Conservation (phyloP, 1,284 basidiomycete species). For the Cryptococcus sp. region DNA sequence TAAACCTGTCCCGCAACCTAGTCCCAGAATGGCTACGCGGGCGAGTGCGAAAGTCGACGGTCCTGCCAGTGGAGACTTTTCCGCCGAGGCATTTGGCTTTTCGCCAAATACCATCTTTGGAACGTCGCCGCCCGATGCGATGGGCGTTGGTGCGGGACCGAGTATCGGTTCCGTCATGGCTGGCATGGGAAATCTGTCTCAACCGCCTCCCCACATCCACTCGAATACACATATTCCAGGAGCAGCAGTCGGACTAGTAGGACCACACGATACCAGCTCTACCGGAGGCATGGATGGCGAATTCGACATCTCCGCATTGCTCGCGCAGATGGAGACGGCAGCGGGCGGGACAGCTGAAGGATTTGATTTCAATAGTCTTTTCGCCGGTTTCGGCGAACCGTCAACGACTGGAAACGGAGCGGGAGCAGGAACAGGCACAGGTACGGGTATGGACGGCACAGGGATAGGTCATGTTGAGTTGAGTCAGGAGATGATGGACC, state of each 20-base stretch:
- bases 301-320: conserved; percentile 23
- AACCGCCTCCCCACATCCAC: not conserved
- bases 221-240: not conserved
- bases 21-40: conserved; percentile 36
- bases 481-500: conserved; percentile 32
- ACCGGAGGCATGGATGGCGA: conserved; percentile 10
- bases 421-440: not conserved
- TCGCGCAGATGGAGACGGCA: conserved; percentile 20
- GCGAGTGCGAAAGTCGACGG: conserved; percentile 14
- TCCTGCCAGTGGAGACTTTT: conserved; percentile 9
- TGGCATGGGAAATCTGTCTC: not conserved
- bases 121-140: conserved; percentile 26
- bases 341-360: not conserved
- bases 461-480: conserved; percentile 14
- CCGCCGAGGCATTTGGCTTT: conserved; percentile 24
- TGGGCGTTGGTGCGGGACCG: not conserved
- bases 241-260: too few species aligned
- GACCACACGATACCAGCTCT: not conserved
- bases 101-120: conserved; percentile 26
- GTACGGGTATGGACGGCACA: not conserved
- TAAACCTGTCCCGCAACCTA: conserved; percentile 25
- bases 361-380: conserved; percentile 17
- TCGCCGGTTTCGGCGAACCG: conserved; percentile 9
- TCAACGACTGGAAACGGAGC: not conserved
- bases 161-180: conserved; percentile 5